phyloP scores from a whole-genome alignment of 495 filamentous ascomycete species.

The Talaromyces adpressus region DNA sequence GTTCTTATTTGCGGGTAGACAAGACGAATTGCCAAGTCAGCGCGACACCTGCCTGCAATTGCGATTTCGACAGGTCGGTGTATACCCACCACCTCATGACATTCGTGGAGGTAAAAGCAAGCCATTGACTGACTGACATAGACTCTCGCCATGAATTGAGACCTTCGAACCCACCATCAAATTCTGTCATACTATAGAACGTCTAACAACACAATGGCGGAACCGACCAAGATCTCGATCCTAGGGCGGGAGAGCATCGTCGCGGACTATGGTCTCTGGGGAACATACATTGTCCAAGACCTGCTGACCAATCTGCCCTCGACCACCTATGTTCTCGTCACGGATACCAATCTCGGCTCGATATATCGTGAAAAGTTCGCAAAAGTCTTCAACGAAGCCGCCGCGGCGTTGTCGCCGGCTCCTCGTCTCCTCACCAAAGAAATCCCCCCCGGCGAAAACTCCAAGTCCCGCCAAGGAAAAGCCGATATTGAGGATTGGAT shows the following conservation, averaged over 20 bases:
- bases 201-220: slow-evolving; percentile 21
- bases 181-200: background rate
- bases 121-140: background rate
- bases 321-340: slow-evolving; percentile 92
- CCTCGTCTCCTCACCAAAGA: slow-evolving; percentile 75
- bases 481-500: slow-evolving; percentile 97
- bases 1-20: background rate
- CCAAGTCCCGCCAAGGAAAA: slow-evolving; percentile 88
- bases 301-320: slow-evolving; percentile 69
- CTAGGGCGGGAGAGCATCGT: slow-evolving; percentile 73
- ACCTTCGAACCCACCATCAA: background rate
- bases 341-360: slow-evolving; percentile 83
- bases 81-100: background rate
- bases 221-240: slow-evolving; percentile 46
- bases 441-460: slow-evolving; percentile 86
- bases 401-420: slow-evolving; percentile 42
- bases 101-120: background rate
- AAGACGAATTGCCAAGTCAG: background rate
- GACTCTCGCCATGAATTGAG: background rate
- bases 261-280: slow-evolving; percentile 88
- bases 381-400: slow-evolving; percentile 55
- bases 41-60: background rate
- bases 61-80: background rate
- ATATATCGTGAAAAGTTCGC: slow-evolving; percentile 75
- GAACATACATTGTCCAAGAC: slow-evolving; percentile 72